Evolutionary conservation across 495 filamentous ascomycete species (phyloP).

Genomic region (Bacidia gigantensis): DNA sequence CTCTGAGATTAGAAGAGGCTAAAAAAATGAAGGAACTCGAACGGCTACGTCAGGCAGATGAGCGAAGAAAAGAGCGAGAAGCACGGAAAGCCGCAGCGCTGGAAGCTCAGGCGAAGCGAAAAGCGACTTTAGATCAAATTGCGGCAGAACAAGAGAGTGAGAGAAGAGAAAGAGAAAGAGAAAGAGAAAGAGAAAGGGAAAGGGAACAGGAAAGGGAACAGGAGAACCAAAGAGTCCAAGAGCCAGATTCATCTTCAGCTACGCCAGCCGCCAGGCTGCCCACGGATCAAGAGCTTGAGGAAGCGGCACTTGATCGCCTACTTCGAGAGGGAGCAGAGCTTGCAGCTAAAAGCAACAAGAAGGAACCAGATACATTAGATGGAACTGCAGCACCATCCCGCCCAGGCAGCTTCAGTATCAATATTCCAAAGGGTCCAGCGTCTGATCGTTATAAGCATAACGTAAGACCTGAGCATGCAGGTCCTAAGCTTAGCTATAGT

Average conservation of each 20-base stretch:
- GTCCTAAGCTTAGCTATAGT: slow-evolving; percentile 13
- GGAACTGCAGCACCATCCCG: slow-evolving; percentile 32
- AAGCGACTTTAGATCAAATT: slow-evolving; percentile 36
- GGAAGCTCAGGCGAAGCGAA: slow-evolving; percentile 38
- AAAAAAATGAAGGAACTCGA: slow-evolving; percentile 54
- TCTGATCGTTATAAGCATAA: slow-evolving; percentile 7
- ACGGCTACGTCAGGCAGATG: slow-evolving; percentile 42
- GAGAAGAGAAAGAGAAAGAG: slow-evolving; percentile 33
- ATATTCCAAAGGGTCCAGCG: slow-evolving; percentile 12
- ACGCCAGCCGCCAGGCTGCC: slow-evolving; percentile 26
- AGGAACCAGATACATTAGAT: slow-evolving; percentile 42
- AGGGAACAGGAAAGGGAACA: slow-evolving; percentile 20
- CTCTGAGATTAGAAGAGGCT: slow-evolving; percentile 47
- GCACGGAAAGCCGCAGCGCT: slow-evolving; percentile 21
- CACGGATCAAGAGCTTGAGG: slow-evolving; percentile 45
- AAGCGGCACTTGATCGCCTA: slow-evolving; percentile 39
- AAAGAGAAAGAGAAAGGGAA: slow-evolving; percentile 27
- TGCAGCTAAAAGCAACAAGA: slow-evolving; percentile 43
- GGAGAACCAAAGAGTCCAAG: slow-evolving; percentile 16
- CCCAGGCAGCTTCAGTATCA: slow-evolving; percentile 14
- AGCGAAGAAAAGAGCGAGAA: slow-evolving; percentile 35
- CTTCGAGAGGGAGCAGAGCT: slow-evolving; percentile 47
- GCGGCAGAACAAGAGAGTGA: slow-evolving; percentile 42
- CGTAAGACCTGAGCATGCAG: slow-evolving; percentile 6
- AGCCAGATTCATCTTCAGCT: slow-evolving; percentile 14